Conservation (phyloP, 495 filamentous ascomycete species). For the Aspergillus wentii region DNA sequence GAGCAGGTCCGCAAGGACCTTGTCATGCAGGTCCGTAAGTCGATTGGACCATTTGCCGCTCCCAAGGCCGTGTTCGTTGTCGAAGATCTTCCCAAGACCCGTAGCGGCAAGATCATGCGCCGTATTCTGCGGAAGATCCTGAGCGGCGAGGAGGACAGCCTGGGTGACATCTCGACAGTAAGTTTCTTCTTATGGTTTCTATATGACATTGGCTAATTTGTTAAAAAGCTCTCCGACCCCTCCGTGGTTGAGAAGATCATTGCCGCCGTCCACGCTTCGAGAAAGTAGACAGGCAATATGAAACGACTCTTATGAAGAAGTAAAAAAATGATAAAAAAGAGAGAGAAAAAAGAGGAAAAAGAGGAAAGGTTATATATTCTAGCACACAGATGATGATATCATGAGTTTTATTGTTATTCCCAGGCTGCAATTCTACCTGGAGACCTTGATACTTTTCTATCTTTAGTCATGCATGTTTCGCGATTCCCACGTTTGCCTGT, state of each 20-base stretch:
- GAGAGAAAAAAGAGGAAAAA: constrained; percentile 3
- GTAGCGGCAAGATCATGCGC: constrained; percentile 98
- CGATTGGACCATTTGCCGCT: constrained; percentile 93
- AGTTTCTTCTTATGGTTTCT: constrained; percentile 25
- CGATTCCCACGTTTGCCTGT: too few species aligned
- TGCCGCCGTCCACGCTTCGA: constrained; percentile 60
- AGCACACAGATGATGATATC: too few species aligned
- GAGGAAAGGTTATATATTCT: too few species aligned
- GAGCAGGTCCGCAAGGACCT: constrained; percentile 90
- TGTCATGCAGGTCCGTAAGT: constrained; percentile 90
- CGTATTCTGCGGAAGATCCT: constrained; percentile 95
- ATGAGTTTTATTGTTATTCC: too few species aligned
- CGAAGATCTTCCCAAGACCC: constrained; percentile 91
- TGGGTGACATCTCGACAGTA: constrained; percentile 90
- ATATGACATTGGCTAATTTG: constrained; percentile 28
- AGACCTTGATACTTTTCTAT: too few species aligned
- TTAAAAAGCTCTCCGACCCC: constrained; percentile 76
- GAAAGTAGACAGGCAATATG: constrained; percentile 38
- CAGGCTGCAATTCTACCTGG: too few species aligned
- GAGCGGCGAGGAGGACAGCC: constrained; percentile 91
- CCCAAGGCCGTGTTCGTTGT: constrained; percentile 90
- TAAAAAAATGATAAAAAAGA: constrained; percentile 7
- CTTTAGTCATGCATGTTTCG: too few species aligned
- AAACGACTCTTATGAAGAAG: constrained; percentile 21
- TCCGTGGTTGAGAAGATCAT: constrained; percentile 89